Base-by-base conservation (phyloP, 805 yeast genomes). In the Cyberlindnera mississippiensis region DNA sequence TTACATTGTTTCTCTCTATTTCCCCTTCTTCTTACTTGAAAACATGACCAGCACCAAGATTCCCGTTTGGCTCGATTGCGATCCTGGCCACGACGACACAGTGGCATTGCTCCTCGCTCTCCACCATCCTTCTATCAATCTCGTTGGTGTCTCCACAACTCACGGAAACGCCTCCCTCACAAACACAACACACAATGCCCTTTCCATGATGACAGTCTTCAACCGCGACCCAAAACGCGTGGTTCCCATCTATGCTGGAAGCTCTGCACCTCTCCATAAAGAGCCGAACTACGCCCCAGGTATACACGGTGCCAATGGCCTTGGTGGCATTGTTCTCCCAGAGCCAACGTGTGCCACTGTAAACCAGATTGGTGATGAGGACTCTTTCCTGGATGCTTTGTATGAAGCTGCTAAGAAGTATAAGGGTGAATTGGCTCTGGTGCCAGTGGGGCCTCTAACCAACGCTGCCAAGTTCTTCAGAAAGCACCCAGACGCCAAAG, bases 51-150 rank as follows among this genome's bases (percentile, higher is more conserved):
- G 28, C 17, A 29, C 48, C 5, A 46, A 47, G 35, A 74, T 80
- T 16, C 95, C 95, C 0, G 55, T 88, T 5, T 88, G 96, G 96
- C 61, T 88, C 11, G 96, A 88, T 62, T 88, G 96, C 61, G 96
- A 88, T 57, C 95, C 96, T 0, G 96, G 96, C 2, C 93, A 84
- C 55, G 96, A 88, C 56, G 96, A 88, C 54, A 82, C 85, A 2
- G 73, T 85, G 34, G 96, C 93, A 4, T 68, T 88, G 7, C 63
- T 85, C 9, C 49, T 88, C 19, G 78, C 86, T 0, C 66, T 76
- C 7, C 76, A 73, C 54, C 74, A 79, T 48, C 85, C 87, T 0
- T 63, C 70, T 19, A 52, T 62, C 54, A 15, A 61, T 10, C 38
- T 57, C 15, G 40, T 55, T 10, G 71, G 66, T 4, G 68, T 61